Percentiles rank a stretch among this genome's conserved stretches.
Conservation (phyloP, 1,284 basidiomycete species). For the Waitea zeae region DNA sequence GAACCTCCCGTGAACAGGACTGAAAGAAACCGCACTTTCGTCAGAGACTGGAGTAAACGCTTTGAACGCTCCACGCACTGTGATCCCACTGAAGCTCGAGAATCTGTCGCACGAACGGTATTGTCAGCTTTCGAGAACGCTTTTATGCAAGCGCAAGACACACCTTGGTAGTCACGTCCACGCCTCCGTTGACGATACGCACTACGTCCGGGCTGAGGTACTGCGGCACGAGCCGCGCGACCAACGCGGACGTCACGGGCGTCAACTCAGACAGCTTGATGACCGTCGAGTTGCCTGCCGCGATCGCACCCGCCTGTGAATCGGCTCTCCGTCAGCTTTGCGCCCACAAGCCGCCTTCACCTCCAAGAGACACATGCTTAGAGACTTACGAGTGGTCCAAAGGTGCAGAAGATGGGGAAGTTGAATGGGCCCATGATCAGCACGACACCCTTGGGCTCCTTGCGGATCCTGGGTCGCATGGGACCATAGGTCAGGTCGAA, state of each 20-base stretch:
- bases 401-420: constrained; percentile 27
- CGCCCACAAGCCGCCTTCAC: too few relatives aligned
- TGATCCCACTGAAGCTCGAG: constrained; percentile 80
- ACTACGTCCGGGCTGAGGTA: constrained; percentile 69
- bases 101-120: constrained; percentile 23
- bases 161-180: constrained; percentile 61
- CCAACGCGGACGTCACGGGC: constrained; percentile 42
- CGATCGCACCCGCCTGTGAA: constrained; percentile 53
- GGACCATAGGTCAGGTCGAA: constrained; percentile 35
- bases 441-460: constrained; percentile 63
- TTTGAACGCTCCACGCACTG: constrained; percentile 20
- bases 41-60: constrained; percentile 1
- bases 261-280: constrained; percentile 77
- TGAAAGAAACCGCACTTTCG: constrained; percentile 15
- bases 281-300: constrained; percentile 61
- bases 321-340: not conserved
- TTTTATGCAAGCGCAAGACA: constrained; percentile 2
- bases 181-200: constrained; percentile 59
- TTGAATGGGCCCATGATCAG: constrained; percentile 57
- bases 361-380: constrained; percentile 5
- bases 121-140: not conserved
- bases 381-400: constrained; percentile 33
- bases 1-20: constrained; percentile 49
- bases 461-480: constrained; percentile 47
- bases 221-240: constrained; percentile 60